Percentiles rank a stretch among this genome's conserved stretches.
Conservation (phyloP, 1,139 yeast species). For the Tardiomyces blankii region DNA sequence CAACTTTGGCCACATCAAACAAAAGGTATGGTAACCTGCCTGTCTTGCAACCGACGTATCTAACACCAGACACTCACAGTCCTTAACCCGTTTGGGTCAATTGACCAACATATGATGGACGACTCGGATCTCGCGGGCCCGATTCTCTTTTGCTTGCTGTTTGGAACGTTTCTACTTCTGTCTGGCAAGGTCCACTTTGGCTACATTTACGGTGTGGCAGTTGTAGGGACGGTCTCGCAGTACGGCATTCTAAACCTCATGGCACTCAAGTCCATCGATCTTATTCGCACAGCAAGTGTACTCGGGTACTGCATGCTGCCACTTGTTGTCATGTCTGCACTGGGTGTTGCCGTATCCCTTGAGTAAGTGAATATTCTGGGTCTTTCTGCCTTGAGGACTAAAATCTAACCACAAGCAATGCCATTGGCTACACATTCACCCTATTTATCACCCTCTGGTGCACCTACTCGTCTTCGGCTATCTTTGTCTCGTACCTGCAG, state of each 20-base stretch:
- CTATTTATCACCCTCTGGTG: constrained; percentile 80
- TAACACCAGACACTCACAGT: constrained; percentile 55
- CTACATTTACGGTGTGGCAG: constrained; percentile 90
- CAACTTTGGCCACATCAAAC: constrained; percentile 76
- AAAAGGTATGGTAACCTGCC: constrained; percentile 28
- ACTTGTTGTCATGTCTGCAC: constrained; percentile 63
- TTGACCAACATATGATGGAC: constrained; percentile 66
- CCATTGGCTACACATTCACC: constrained; percentile 62
- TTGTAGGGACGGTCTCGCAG: constrained; percentile 78
- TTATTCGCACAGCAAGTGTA: constrained; percentile 76
- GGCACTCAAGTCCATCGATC: constrained; percentile 54
- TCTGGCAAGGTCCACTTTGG: constrained; percentile 96
- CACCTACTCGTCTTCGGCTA: constrained; percentile 88
- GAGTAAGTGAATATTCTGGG: constrained; percentile 24
- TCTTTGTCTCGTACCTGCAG: constrained; percentile 77
- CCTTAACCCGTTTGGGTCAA: constrained; percentile 58
- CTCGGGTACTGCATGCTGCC: constrained; percentile 92
- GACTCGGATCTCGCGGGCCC: constrained; percentile 97
- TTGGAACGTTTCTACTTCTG: constrained; percentile 73
- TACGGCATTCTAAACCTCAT: constrained; percentile 79
- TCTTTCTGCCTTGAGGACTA: too few relatives aligned
- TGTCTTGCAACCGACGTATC: constrained; percentile 2
- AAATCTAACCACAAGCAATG: too few relatives aligned
- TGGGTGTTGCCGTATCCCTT: constrained; percentile 46
- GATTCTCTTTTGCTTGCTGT: constrained; percentile 71